phyloP scores from a whole-genome alignment of 495 filamentous ascomycete species.

The Cladorrhinum samala region DNA sequence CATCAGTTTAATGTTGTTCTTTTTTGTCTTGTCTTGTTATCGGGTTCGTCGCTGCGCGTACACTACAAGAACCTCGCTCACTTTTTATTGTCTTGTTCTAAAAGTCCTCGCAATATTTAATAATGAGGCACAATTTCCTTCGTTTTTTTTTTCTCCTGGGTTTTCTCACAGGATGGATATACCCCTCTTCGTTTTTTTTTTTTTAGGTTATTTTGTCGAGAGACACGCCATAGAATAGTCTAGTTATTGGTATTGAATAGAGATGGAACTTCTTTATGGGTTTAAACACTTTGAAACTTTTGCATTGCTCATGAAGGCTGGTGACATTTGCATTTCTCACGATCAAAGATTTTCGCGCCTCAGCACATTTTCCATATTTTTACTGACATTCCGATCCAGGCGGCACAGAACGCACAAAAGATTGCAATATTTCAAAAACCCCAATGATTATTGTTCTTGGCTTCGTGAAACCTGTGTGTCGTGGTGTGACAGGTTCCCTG shows the following conservation, averaged over 20 bases:
- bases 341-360: too few relatives aligned
- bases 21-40: not conserved
- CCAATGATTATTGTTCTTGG: too few relatives aligned
- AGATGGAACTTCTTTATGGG: not conserved
- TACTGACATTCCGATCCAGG: not conserved
- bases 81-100: slow-evolving; percentile 13
- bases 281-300: not conserved
- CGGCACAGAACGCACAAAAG: not conserved
- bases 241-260: not conserved
- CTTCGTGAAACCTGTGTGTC: too few relatives aligned
- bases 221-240: not conserved
- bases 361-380: not conserved
- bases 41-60: slow-evolving; percentile 11
- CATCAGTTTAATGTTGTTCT: slow-evolving; percentile 1
- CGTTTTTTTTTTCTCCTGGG: slow-evolving; percentile 14
- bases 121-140: not conserved
- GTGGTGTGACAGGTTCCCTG: too few relatives aligned
- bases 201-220: not conserved
- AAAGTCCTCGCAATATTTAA: slow-evolving; percentile 17
- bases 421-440: too few relatives aligned
- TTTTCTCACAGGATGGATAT: slow-evolving; percentile 31
- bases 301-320: not conserved
- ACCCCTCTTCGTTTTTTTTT: slow-evolving; percentile 20
- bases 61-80: slow-evolving; percentile 12
- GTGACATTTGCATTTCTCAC: not conserved